A percentile compares a stretch with the other conserved stretches of the same genome.
These are phyloP conservation scores for Rhipidocladum racemiflorum DNA, from an alignment of 176 grass and related monocot genomes.

Conservation along the genomic window DNA sequence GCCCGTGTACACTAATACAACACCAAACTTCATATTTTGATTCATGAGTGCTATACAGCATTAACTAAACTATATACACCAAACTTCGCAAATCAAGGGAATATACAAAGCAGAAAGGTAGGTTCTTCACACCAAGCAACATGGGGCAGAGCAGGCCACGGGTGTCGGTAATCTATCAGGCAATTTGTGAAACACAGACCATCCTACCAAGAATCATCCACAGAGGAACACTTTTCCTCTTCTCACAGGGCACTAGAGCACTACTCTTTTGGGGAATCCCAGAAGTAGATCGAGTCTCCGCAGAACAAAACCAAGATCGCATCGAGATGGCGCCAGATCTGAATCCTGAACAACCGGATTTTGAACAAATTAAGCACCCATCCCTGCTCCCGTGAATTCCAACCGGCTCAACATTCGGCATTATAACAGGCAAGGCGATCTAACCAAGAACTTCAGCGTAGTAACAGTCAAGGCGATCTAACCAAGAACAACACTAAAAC, in stretches of 20 bases:
- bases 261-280: not conserved
- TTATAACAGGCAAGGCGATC: not conserved
- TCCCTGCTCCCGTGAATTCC: not conserved
- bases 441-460: not conserved
- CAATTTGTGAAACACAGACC: not conserved
- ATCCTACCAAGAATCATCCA: not conserved
- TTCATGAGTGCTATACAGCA: not conserved
- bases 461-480: not conserved
- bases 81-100: not conserved
- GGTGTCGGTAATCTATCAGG: too few species aligned
- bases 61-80: not conserved
- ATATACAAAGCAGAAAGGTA: not conserved
- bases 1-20: not conserved
- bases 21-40: not conserved
- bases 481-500: not conserved
- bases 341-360: not conserved
- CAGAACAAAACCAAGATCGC: not conserved
- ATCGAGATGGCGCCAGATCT: not conserved
- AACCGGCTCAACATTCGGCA: not conserved
- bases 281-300: not conserved
- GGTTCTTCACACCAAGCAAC: not conserved
- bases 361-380: not conserved
- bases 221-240: not conserved
- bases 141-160: not conserved
- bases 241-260: not conserved